Conservation (phyloP, 2,329 filamentous ascomycete species). For the Fusarium domesticum region DNA sequence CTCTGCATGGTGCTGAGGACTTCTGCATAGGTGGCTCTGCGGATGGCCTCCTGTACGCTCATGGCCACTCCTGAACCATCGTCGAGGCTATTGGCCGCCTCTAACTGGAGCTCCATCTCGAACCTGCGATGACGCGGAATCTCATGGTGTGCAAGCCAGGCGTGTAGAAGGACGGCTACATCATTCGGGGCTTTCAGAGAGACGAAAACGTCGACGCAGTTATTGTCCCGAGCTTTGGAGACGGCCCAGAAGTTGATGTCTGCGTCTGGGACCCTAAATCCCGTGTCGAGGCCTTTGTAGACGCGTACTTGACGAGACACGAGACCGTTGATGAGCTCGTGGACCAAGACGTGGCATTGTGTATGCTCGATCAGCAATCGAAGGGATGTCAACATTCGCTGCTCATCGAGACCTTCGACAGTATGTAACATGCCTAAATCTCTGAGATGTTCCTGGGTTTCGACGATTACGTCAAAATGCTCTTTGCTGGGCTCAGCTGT, state of each 20-base stretch:
- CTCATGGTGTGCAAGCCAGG: conserved; percentile 10
- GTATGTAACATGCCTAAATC: conserved; percentile 12
- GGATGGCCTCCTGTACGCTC: conserved; percentile 10
- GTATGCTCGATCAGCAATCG: background rate
- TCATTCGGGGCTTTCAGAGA: conserved; percentile 9
- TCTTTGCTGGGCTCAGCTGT: conserved; percentile 10
- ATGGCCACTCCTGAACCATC: conserved; percentile 5
- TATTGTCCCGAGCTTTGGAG: conserved; percentile 3
- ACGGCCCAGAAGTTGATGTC: conserved; percentile 15
- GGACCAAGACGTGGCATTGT: background rate
- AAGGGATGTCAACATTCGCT: conserved; percentile 8
- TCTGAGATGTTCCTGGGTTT: conserved; percentile 12
- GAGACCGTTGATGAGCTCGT: conserved; percentile 5
- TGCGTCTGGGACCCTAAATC: conserved; percentile 9
- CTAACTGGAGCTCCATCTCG: conserved; percentile 8
- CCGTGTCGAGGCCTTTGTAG: conserved; percentile 15
- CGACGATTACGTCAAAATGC: conserved; percentile 14
- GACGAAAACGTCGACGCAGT: conserved; percentile 9
- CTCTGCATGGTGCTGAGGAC: conserved; percentile 11
- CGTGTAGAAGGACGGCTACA: conserved; percentile 9
- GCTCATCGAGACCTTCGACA: conserved; percentile 14
- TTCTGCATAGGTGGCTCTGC: conserved; percentile 11
- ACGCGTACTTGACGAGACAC: conserved; percentile 7
- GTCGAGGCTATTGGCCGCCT: conserved; percentile 1
- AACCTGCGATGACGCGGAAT: conserved; percentile 6